Conservation (phyloP, 495 filamentous ascomycete genomes). For the Haplographium delicatum region DNA sequence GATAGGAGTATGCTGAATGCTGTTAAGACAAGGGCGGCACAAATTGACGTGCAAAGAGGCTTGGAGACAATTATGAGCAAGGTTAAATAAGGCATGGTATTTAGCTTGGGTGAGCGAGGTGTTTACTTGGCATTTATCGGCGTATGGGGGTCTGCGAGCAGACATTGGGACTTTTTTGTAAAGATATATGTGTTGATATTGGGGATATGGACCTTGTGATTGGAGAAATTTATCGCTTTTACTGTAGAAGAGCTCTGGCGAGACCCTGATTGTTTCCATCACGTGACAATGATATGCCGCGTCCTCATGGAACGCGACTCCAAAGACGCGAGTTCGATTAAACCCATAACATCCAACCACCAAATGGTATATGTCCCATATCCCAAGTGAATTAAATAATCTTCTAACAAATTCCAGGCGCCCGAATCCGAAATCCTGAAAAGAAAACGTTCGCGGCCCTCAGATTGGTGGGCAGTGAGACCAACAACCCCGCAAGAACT, state of each 20-base stretch:
- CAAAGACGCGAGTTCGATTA: neutral
- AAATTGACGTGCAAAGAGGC: conserved; percentile 71
- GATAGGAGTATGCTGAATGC: conserved; percentile 81
- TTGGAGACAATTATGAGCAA: conserved; percentile 87
- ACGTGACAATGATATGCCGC: too few species aligned
- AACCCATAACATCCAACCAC: neutral
- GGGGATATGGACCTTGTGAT: too few species aligned
- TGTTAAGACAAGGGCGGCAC: conserved; percentile 80
- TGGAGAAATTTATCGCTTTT: too few species aligned
- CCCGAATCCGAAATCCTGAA: conserved; percentile 14
- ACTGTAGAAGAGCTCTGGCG: too few species aligned
- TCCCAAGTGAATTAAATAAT: neutral
- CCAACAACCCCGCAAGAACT: conserved; percentile 5
- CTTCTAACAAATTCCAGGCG: conserved; percentile 16
- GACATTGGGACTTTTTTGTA: neutral
- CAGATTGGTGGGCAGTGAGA: conserved; percentile 20
- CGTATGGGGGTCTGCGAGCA: neutral
- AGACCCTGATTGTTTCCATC: too few species aligned
- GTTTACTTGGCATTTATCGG: conserved; percentile 11
- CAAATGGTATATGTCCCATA: conserved; percentile 11
- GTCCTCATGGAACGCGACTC: conserved; percentile 8
- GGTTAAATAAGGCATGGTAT: conserved; percentile 53
- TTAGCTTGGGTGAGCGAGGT: conserved; percentile 15
- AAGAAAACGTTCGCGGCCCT: conserved; percentile 23
- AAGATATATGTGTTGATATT: too few species aligned